These are phyloP conservation scores for Mallotus repandus DNA, from an alignment of 441 rosid genomes.

Conservation along the genomic window DNA sequence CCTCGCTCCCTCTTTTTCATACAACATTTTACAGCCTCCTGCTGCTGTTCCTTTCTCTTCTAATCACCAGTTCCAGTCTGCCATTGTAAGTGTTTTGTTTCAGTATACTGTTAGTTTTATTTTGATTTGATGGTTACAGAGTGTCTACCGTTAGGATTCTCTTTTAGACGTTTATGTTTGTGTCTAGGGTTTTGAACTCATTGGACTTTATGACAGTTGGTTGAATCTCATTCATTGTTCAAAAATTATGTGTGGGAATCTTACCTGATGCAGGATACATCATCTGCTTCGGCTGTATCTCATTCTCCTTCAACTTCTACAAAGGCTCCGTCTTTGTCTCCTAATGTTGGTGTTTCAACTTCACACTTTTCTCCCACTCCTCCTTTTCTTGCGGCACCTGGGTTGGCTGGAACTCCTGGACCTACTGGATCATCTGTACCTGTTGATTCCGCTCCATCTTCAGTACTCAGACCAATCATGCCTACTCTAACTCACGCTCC, in stretches of 20 bases:
- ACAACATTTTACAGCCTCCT: conserved; percentile 24
- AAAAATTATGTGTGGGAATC: too few species aligned
- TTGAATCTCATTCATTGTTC: too few species aligned
- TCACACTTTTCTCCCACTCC: conserved; percentile 25
- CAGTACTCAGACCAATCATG: conserved; percentile 43
- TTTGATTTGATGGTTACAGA: too few species aligned
- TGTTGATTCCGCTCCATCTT: conserved; percentile 45
- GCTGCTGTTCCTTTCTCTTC: conserved; percentile 19
- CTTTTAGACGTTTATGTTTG: too few species aligned
- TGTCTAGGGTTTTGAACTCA: too few species aligned
- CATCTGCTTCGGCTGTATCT: conserved; percentile 35
- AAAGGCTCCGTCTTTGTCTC: conserved; percentile 29
- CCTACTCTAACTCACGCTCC: conserved; percentile 38
- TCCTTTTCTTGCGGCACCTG: conserved; percentile 42
- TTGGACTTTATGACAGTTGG: too few species aligned
- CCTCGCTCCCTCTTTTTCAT: conserved; percentile 26
- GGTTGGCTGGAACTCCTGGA: conserved; percentile 40
- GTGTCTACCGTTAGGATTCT: too few species aligned
- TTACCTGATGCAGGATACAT: conserved; percentile 29
- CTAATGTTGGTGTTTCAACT: conserved; percentile 38
- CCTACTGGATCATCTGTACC: conserved; percentile 39
- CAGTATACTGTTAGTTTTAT: too few species aligned
- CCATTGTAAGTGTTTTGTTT: background rate
- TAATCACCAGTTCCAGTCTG: conserved; percentile 24
- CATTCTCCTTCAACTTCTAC: conserved; percentile 42